Base-by-base conservation (phyloP, 345 rosid species). In the Mallotus nudiflorus region DNA sequence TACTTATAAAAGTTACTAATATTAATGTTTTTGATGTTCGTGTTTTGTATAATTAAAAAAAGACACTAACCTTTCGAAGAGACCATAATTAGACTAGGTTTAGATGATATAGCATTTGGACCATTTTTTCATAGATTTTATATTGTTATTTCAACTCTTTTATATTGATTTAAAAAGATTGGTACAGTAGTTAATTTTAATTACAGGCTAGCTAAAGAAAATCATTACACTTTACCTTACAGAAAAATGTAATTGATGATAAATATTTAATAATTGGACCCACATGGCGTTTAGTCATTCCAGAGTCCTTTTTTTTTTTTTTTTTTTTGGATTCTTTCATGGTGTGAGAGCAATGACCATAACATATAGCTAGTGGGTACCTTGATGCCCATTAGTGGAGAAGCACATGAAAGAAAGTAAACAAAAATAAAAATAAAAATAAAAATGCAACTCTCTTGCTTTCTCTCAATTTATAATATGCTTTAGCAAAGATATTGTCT, bases 201-300 rank as follows among this genome's bases (percentile, higher is more conserved):
- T n/a, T n/a, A n/a, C n/a, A n/a, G n/a, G n/a, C n/a, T 37, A 46
- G 20, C 13, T 13, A 12, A 25, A 15, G 5, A 25, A 19, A 6
- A 22, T 37, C 27, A 31, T 55, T 42, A 28, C 39, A 4, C 54
- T 44, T 25, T 19, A 37, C 45, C 42, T 57, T 57, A 9, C 13
- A 28, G 52, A 48, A 62, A n/a, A 9, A 71, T 40, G 50, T 25
- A 37, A 62, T 49, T 49, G 49, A 18, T 12, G 12, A 39, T 35
- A 42, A 42, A 58, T 58, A 58, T 37, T 70, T 6, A 51, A 51
- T 62, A 46, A 46, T 10, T 15, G 71, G 68, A 72, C 80, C 84
- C 77, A 69, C 67, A 49, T 53, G 68, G 28, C 49, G 4, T 33
- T n/a, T 29, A 20, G 37, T 24, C 40, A 15, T 16, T 9, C 20